Percentiles rank a stretch among this genome's conserved stretches.
Conservation (phyloP, 169 alveolate species). For the Plasmodium fragile region DNA sequence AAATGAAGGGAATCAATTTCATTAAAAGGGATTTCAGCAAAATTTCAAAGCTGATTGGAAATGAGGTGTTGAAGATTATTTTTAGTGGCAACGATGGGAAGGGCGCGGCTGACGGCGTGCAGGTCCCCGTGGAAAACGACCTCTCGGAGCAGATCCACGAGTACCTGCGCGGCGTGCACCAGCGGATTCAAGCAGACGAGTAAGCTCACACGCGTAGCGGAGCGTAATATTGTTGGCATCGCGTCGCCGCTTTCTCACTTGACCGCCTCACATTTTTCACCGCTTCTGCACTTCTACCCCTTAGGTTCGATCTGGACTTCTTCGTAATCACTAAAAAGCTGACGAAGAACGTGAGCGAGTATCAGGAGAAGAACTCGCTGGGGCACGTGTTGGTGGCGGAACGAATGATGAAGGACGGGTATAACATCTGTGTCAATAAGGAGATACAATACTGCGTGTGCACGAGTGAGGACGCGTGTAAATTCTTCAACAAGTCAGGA, state of each 20-base stretch:
- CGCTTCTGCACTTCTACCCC: background rate
- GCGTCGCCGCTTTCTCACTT: background rate
- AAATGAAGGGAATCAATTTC: slow-evolving; percentile 98
- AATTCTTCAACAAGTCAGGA: slow-evolving; percentile 9
- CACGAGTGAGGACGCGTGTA: slow-evolving; percentile 76
- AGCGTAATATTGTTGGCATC: background rate
- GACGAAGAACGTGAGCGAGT: slow-evolving; percentile 83
- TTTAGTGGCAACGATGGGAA: slow-evolving; percentile 49
- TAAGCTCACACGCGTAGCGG: background rate
- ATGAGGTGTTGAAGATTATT: slow-evolving; percentile 65
- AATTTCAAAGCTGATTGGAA: slow-evolving; percentile 93
- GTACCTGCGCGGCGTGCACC: slow-evolving; percentile 87
- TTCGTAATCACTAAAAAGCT: slow-evolving; percentile 57
- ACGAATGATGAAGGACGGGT: slow-evolving; percentile 89
- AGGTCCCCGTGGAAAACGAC: slow-evolving; percentile 77
- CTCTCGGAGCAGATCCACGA: slow-evolving; percentile 90
- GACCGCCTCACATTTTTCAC: background rate
- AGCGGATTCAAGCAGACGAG: slow-evolving; percentile 85
- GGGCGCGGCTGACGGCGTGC: background rate
- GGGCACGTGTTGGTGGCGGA: slow-evolving; percentile 96
- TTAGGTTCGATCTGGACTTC: slow-evolving; percentile 65
- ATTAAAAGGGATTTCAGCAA: slow-evolving; percentile 99
- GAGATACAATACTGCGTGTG: slow-evolving; percentile 95
- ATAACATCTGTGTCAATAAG: slow-evolving; percentile 89
- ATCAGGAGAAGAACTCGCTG: slow-evolving; percentile 93